Evolutionary conservation across 306 rosid genomes (phyloP), one percentile per base, ranked within the genome.

Genomic region (Hippophae gyantsensis): DNA sequence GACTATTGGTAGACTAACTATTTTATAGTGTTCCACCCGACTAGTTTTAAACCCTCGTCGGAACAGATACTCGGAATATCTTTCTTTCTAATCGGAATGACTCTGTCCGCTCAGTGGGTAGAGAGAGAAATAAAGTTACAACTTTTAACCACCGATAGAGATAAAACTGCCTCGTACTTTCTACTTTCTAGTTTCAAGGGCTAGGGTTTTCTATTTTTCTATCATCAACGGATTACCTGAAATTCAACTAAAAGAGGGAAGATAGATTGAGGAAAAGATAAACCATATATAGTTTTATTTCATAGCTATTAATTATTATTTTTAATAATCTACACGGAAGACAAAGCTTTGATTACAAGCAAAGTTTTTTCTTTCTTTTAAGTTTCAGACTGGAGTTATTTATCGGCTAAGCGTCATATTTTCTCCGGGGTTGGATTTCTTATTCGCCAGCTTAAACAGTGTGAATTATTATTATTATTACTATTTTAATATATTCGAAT

Each of bases 281-380:
- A 61, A 62, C 32, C 7, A 43, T 48, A 62, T 41, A 32, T 59
- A 14, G 49, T 61, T 70, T 60, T 65, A 10, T 66, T 66, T 72
- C 32, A 38, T 50, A 49, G 52, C 55, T 44, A 47, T 56, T 52
- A 48, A n/a, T n/a, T n/a, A n/a, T n/a, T n/a, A n/a, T 67, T 64
- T 69, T 64, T 47, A 56, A 52, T 78, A 69, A 75, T 67, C 76
- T 81, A 46, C 72, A 66, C 69, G 52, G 67, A 64, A 71, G 79
- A 32, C 63, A 66, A 73, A 63, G 78, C 86, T 89, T 89, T 78
- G 48, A 64, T 52, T 77, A 57, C 73, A 89, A 81, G 87, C 82
- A 77, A 77, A 65, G 77, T 47, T 76, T 27, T 27, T 27, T 3
- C 3, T 27, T 27, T 3, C 32, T 1, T n/a, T n/a, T n/a, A 27